Evolutionary conservation across 768 basidiomycete genomes (phyloP).

Genomic region (Lactifluus echinatus): DNA sequence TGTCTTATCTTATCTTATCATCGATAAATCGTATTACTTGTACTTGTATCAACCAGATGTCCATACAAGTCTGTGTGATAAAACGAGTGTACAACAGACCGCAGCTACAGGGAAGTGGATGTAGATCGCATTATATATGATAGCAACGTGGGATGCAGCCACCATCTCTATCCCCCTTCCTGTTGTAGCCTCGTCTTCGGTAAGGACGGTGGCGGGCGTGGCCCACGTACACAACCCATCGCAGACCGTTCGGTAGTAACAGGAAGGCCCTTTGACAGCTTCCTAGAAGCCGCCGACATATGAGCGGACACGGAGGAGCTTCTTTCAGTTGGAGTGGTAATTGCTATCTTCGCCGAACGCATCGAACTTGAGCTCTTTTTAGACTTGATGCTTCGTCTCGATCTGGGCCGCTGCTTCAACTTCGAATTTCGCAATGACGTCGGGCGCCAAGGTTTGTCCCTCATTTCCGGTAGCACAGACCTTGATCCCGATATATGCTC

Average conservation of each 20-base stretch:
- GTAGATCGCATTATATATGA: no score
- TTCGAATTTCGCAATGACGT: neutral
- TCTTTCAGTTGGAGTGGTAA: neutral
- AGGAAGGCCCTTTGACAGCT: neutral
- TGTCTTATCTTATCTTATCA: no score
- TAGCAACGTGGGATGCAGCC: neutral
- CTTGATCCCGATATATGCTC: neutral
- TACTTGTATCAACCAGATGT: no score
- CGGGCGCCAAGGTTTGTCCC: neutral
- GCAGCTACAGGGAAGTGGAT: no score
- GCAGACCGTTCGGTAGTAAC: neutral
- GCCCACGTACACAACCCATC: slow-evolving; percentile 2
- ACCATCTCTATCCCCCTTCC: neutral
- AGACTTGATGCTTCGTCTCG: slow-evolving; percentile 4
- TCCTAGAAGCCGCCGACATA: neutral
- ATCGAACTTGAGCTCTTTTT: slow-evolving; percentile 5
- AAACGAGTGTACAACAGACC: neutral
- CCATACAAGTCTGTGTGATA: neutral
- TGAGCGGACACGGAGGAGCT: neutral
- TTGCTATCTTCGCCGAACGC: slow-evolving; percentile 2
- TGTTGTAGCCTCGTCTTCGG: neutral
- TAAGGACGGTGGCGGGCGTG: slow-evolving; percentile 5
- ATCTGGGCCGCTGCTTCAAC: slow-evolving; percentile 1
- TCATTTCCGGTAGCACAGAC: neutral
- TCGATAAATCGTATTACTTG: neutral